Base-by-base conservation (phyloP, 2,329 filamentous ascomycete genomes). In the Helminthosporium solani region DNA sequence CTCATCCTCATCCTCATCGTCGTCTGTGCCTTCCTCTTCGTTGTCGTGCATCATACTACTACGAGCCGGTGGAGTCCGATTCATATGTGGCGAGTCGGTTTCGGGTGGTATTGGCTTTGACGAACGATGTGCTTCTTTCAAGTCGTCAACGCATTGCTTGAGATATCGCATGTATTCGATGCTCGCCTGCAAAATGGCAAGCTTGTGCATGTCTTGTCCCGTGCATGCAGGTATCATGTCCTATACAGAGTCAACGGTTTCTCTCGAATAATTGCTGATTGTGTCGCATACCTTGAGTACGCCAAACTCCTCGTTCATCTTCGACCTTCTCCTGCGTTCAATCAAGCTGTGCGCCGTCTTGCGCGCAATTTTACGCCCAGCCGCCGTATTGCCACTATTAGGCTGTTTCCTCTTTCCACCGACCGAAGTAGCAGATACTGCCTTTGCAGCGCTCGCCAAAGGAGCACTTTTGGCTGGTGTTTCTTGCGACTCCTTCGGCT, bases 231-330 rank as follows among this genome's bases (percentile, higher is more conserved):
- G 94, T 46, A 97, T 95, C 88, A 99, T 90, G 60, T 86, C 82
- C 73, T 38, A 18, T 25, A 14, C 20, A 25, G 4, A 9, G 12
- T 31, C 28, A 31, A 14, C 14, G 7, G 3, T 31, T 4, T 31
- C 14, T 12, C 7, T 35, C 7, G 19, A 35, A 18, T 35, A 7
- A 35, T 9, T 25, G 9, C 23, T 5, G 23, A 19, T 25, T 21
- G 27, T 2, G 16, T 25, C 15, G 20, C 35, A 25, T 25, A 38
- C 35, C 38, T 97, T 97, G 55, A 97, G 74, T 14, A 95, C 87
- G 2, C 84, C 87, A 73, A 97, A 97, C 73, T 97, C 94, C 68
- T 97, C 92, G 59, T 99, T 97, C 92, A 97, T 99, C 76, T 97
- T 99, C 11, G 89, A 95, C 52, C 94, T 79, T 60, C 94, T 77